These are phyloP conservation scores for Neurospora sp. DNA, from an alignment of 495 filamentous ascomycete species.

Conservation along the genomic window DNA sequence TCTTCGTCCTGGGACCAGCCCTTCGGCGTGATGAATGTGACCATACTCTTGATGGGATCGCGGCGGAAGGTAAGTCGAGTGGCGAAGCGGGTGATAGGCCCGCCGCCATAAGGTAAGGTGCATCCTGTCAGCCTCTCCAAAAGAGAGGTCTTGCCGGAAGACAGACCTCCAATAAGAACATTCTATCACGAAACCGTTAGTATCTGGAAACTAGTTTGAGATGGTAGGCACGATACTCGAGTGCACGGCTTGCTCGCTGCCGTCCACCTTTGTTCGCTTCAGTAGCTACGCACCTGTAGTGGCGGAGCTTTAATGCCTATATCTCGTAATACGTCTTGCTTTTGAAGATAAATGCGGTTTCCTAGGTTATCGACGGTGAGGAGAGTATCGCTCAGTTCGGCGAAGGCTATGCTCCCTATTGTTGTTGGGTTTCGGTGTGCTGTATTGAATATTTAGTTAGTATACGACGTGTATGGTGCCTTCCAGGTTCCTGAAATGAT, in stretches of 20 bases:
- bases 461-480: background rate
- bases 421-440: background rate
- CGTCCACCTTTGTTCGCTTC: too few relatives aligned
- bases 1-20: too few relatives aligned
- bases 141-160: conserved; percentile 38
- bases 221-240: background rate
- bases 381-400: background rate
- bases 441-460: background rate
- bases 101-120: conserved; percentile 17
- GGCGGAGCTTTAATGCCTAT: background rate
- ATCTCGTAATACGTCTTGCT: background rate
- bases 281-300: background rate
- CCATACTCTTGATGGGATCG: too few relatives aligned
- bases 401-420: background rate
- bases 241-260: too few relatives aligned
- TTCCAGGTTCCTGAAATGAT: background rate
- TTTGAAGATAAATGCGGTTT: background rate
- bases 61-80: too few relatives aligned
- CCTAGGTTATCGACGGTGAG: background rate
- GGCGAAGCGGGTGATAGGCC: too few relatives aligned
- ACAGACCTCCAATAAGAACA: conserved; percentile 37
- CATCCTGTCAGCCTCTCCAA: conserved; percentile 37
- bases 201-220: background rate
- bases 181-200: background rate
- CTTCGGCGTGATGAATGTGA: too few relatives aligned